Base-by-base conservation (phyloP, 2,329 filamentous ascomycete species). In the Fusarium sp. region DNA sequence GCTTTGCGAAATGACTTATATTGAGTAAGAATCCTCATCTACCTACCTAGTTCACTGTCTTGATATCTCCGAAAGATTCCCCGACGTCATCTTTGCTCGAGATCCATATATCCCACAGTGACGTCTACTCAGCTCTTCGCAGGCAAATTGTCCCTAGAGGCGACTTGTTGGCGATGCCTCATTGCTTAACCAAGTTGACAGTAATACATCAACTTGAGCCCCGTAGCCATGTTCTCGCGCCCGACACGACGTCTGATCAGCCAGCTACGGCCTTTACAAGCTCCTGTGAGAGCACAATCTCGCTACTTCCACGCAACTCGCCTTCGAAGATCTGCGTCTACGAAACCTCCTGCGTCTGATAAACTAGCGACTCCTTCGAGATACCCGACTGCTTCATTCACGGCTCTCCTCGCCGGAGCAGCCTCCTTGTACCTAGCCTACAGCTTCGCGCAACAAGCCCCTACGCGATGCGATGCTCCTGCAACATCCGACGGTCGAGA, bases 401-500 rank as follows among this genome's bases (percentile, higher is more conserved):
- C 57, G 6, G 26, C 43, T n/a, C 44, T 64, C 19, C 41, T 71
- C 26, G 47, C 64, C 9, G 55, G 61, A n/a, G 58, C 44, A 8
- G 64, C 56, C 9, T 66, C 68, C 12, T 62, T 70, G 15, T 54
- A 55, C 26, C 10, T 69, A 6, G 65, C 64, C 22, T 70, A 66
- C 41, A 43, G 28, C n/a, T 42, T 70, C 29, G 44, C 50, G 15
- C 61, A 66, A 25, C 50, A 61, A 8, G 34, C 58, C 28, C 65
- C 68, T 9, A 61, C 68, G 3, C 52, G 51, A 48, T 69, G 66
- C 58, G 68, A 70, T 36, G 50, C 64, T 11, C 44, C 42, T 11
- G 36, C 25, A 7, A 15, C 38, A 22, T 43, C 45, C 6, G 69
- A 74, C 31, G 66, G 75, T 46, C 76, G 76, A 31, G 78, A 81